Evolutionary conservation across 164 flowering plant species (phyloP), one percentile per base, ranked within the genome.

Genomic region (Nymphaea colorata): DNA sequence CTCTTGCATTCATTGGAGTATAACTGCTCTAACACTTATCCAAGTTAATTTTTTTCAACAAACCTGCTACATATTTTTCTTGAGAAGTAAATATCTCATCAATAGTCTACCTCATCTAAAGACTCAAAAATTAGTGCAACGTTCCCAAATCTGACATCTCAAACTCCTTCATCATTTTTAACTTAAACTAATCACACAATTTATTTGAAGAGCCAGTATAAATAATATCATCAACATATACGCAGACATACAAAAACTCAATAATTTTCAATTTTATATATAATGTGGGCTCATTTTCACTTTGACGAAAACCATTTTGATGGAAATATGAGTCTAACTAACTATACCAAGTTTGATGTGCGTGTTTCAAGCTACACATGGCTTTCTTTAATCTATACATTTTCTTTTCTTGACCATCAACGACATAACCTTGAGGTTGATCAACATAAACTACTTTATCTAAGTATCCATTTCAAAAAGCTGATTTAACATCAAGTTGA

Each of bases 401-500:
- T 44, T 66, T 69, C 61, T 74, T 45, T 61, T 61, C 73, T 4
- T 53, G 47, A n/a, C 67, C 70, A 3, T 25, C 5, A 3, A 69
- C 65, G 16, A 69, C 41, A 62, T 66, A 66, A 41, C 73, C 57
- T 47, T 2, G 61, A 51, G 73, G 76, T 66, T 69, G 73, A 12
- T 67, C 65, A 44, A 74, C 43, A 64, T 45, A 67, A 67, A 64
- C 67, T 4, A 51, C 18, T 64, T 70, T 68, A 8, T 74, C 41
- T 64, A 74, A 59, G 41, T 74, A 45, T 43, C 77, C 77, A 74
- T 70, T 72, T 12, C 66, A 66, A 42, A 71, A 71, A 25, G 69
- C 45, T 44, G 65, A 66, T 45, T 71, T 71, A 5, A 71, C 59
- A 61, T 71, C 66, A 41, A 60, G 16, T 41, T 71, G 73, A 25